These are phyloP conservation scores for Trichoderma gamsii DNA, from an alignment of 495 filamentous ascomycete species.

Conservation along the genomic window DNA sequence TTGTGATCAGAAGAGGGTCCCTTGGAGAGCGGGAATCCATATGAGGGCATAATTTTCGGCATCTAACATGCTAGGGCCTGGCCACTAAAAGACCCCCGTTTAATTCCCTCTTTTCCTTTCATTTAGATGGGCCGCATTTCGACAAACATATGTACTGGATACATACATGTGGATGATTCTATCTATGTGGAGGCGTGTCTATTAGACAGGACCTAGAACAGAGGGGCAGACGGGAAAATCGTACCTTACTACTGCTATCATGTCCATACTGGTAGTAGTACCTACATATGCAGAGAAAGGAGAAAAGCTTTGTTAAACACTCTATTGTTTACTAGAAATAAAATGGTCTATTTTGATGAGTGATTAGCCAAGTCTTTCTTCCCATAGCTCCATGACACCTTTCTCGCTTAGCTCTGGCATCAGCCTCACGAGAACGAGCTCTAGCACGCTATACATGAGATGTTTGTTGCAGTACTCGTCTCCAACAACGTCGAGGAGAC, in stretches of 20 bases:
- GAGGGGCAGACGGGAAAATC: neutral
- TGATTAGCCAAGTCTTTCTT: constrained; percentile 54
- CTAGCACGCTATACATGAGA: constrained; percentile 69
- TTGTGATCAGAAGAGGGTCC: constrained; percentile 4
- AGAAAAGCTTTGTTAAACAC: neutral
- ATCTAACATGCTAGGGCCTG: neutral
- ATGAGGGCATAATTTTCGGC: constrained; percentile 7
- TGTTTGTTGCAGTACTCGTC: constrained; percentile 90
- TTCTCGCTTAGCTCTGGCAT: constrained; percentile 79
- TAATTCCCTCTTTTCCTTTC: neutral
- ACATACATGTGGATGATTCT: neutral
- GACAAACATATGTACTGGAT: constrained; percentile 5
- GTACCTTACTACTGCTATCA: neutral
- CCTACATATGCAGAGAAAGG: constrained; percentile 1
- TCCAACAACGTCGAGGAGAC: constrained; percentile 64
- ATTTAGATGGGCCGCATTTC: neutral
- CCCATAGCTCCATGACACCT: constrained; percentile 65
- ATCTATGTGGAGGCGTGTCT: constrained; percentile 3
- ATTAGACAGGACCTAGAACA: constrained; percentile 4
- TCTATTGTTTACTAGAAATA: neutral
- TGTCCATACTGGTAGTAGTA: no score
- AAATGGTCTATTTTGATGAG: neutral
- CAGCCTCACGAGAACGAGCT: constrained; percentile 68
- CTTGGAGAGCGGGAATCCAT: neutral
- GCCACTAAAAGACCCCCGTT: neutral